These are phyloP conservation scores for Camptophora hylomeconis DNA, from an alignment of 2,329 filamentous ascomycete species.

Conservation along the genomic window DNA sequence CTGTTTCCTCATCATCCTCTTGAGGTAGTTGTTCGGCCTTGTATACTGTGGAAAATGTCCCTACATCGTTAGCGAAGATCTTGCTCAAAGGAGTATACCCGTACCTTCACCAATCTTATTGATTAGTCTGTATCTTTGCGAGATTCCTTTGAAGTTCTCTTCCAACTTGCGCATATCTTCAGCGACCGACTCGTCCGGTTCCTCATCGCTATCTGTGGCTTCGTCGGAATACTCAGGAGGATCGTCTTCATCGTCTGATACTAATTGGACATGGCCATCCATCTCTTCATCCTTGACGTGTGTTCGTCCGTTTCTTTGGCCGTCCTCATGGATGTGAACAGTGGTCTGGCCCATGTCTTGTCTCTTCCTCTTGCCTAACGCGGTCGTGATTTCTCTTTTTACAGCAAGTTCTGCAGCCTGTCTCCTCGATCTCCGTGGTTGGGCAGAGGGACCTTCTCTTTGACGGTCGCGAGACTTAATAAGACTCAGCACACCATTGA, in stretches of 20 bases:
- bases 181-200: slow-evolving; percentile 43
- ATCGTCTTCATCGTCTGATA: slow-evolving; percentile 23
- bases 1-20: slow-evolving; percentile 71
- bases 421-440: too few relatives aligned
- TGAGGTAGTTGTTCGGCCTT: slow-evolving; percentile 79
- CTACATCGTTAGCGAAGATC: slow-evolving; percentile 33
- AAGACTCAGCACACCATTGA: too few relatives aligned
- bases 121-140: slow-evolving; percentile 72
- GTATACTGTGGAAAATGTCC: slow-evolving; percentile 97
- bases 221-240: slow-evolving; percentile 12
- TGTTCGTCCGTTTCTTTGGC: slow-evolving; percentile 4
- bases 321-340: slow-evolving; percentile 16
- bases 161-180: slow-evolving; percentile 83
- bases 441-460: too few relatives aligned
- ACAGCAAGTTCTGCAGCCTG: too few relatives aligned
- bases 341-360: slow-evolving; percentile 12
- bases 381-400: slow-evolving; percentile 1
- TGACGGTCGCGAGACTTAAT: too few relatives aligned
- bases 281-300: slow-evolving; percentile 6
- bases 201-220: slow-evolving; percentile 26
- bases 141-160: slow-evolving; percentile 70
- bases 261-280: slow-evolving; percentile 20
- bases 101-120: slow-evolving; percentile 93
- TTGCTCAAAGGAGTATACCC: slow-evolving; percentile 6
- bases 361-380: slow-evolving; percentile 8